Base-by-base conservation (phyloP, 305 asterid species). In the Ruellia speciosa region DNA sequence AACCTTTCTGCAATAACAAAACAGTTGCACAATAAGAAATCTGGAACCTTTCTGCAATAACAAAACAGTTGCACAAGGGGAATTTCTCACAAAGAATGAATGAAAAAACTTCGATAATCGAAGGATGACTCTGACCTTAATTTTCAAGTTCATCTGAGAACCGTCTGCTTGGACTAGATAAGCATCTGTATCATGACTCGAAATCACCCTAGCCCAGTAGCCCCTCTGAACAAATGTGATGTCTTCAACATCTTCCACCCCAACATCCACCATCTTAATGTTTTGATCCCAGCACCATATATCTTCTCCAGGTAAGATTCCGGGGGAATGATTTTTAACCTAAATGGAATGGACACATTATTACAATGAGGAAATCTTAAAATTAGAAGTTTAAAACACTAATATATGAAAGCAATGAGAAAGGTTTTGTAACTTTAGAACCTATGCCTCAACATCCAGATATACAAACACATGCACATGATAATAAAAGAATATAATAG, bases 281-380 rank as follows among this genome's bases (percentile, higher is more conserved):
- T 77, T 82, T 64, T 79, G 79, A 63, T 88, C 93, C 99, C 99
- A 92, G 75, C 99, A 92, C 96, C 96, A 92, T 63, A 59, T 78
- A 70, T 88, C 98, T 78, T 82, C 85, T 67, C 82, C 87, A 9
- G 78, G 76, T 40, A 64, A 46, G 19, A 69, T 55, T 63, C 66
- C 74, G 9, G 83, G 84, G 15, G 75, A 72, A 60, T 69, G 47
- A 70, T 67, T 81, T 69, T 70, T 87, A 64, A 85, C 96, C 98
- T 90, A 63, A 39, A 63, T 50, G 64, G 66, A 68, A 59, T 70
- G 61, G 55, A 59, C 46, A 15, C 63, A 70, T 37, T 52, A 56
- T 53, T 62, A 56, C 16, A 57, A 52, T 14, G 20, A 47, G 19
- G 52, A 47, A 14, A 14, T 47, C 9, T 15, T 0, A 5, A 47